Conservation (phyloP, 2,329 filamentous ascomycete genomes). For the Fusarium continuum region DNA sequence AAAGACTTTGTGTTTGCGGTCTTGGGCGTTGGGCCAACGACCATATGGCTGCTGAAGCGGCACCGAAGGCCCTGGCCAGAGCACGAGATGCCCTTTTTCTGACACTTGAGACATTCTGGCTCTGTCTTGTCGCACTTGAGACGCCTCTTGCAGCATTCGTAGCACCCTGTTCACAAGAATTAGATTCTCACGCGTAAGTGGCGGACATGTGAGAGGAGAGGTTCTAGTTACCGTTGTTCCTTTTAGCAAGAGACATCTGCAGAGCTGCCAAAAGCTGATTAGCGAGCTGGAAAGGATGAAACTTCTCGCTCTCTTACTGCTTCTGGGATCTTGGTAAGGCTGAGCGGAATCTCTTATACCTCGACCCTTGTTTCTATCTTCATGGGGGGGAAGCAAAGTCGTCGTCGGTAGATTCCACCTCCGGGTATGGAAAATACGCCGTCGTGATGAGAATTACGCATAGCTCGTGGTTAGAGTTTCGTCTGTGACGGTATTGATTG, state of each 20-base stretch:
- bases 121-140: slow-evolving; percentile 53
- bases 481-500: slow-evolving; percentile 1
- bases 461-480: background rate
- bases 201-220: background rate
- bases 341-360: background rate
- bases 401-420: background rate
- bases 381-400: background rate
- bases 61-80: slow-evolving; percentile 51
- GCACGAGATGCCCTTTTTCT: slow-evolving; percentile 51
- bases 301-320: slow-evolving; percentile 2
- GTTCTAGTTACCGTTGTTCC: slow-evolving; percentile 39
- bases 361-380: background rate
- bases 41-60: slow-evolving; percentile 49
- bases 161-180: slow-evolving; percentile 44
- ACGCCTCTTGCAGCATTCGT: slow-evolving; percentile 51
- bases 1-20: background rate
- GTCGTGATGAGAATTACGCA: slow-evolving; percentile 12
- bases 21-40: background rate
- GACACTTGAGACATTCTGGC: slow-evolving; percentile 52
- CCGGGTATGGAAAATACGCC: slow-evolving; percentile 2
- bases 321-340: background rate
- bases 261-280: background rate
- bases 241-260: slow-evolving; percentile 43
- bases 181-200: background rate
- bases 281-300: background rate